Evolutionary conservation across 1,139 yeast genomes (phyloP), one percentile per base, ranked within the genome.

Genomic region (Pichia sp.): DNA sequence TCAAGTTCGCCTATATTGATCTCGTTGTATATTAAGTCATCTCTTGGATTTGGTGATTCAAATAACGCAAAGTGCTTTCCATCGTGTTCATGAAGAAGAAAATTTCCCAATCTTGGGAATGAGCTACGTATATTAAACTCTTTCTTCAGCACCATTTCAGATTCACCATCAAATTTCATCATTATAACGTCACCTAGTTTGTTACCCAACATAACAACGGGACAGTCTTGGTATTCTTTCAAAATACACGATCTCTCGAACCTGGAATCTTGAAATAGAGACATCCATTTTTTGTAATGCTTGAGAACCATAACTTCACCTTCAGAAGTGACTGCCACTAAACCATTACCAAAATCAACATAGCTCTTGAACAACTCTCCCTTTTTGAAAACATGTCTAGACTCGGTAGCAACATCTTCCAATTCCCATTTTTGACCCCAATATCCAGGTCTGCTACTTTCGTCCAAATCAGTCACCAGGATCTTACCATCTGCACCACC

Each of bases 401-500:
- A 45, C 2, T 51, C 52, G 0, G 47, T 36, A 1, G 63, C 43
- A 14, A 74, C 64, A 10, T 55, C 58, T 1, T 49, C 45, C 14
- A 67, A 32, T 2, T 64, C 50, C 49, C 66, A 64, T 9, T 47
- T 46, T 4, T 48, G 4, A 46, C 58, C 25, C 38, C 47, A 41
- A 45, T 56, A 40, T 18, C 51, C 42, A 39, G 50, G 34, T 44
- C 60, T 50, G 9, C 34, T 18, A 6, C 21, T 27, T 29, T 47
- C 47, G 35, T 51, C 46, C 22, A 82, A 54, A 50, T 80, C 81
- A 50, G 78, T 76, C 6, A 82, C 45, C 39, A 84, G 65, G 3
- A 87, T 60, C 46, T 84, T 70, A 1, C 96, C 96, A 56, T 87
- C 96, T 32, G 94, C 91, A 27, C 96, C 96, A 29, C 94, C 88